phyloP scores from a whole-genome alignment of 2,329 filamentous ascomycete species.

The Lecanicillium sp. region DNA sequence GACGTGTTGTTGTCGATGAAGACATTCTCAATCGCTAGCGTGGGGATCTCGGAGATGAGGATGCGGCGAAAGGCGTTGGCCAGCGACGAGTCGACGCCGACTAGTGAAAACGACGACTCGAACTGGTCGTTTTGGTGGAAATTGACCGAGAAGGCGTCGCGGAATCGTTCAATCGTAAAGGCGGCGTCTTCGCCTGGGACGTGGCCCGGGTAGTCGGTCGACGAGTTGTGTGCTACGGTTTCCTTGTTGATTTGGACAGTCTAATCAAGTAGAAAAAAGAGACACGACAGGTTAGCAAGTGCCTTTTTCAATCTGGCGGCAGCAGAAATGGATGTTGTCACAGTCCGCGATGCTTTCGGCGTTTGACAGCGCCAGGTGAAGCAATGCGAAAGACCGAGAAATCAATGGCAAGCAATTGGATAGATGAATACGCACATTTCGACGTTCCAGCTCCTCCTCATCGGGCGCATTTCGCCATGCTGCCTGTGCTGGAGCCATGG shows the following conservation, averaged over 20 bases:
- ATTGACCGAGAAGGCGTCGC: slow-evolving; percentile 59
- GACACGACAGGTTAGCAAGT: slow-evolving; percentile 5
- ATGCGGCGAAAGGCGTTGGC: slow-evolving; percentile 97
- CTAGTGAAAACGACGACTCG: slow-evolving; percentile 80
- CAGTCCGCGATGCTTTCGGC: too few species aligned
- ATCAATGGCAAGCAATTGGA: neutral
- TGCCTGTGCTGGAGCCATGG: slow-evolving; percentile 25
- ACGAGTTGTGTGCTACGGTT: slow-evolving; percentile 80
- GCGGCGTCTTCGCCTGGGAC: slow-evolving; percentile 80
- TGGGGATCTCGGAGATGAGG: slow-evolving; percentile 87
- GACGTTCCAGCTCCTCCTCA: slow-evolving; percentile 49
- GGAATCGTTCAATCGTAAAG: slow-evolving; percentile 71
- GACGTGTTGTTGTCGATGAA: slow-evolving; percentile 96
- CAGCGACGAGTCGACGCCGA: slow-evolving; percentile 85
- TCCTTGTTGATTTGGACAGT: slow-evolving; percentile 82
- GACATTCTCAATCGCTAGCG: slow-evolving; percentile 86
- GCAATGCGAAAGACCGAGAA: too few species aligned
- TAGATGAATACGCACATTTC: slow-evolving; percentile 44
- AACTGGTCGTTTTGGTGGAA: slow-evolving; percentile 77
- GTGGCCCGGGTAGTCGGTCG: slow-evolving; percentile 87
- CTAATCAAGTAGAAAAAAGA: slow-evolving; percentile 32
- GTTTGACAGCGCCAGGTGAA: too few species aligned
- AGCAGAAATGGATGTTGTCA: too few species aligned
- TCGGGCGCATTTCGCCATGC: slow-evolving; percentile 31
- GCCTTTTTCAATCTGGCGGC: neutral